Percentiles rank a stretch among this genome's conserved stretches.
These are phyloP conservation scores for Diaporthe sp. DNA, from an alignment of 2,329 filamentous ascomycete genomes.

Conservation along the genomic window DNA sequence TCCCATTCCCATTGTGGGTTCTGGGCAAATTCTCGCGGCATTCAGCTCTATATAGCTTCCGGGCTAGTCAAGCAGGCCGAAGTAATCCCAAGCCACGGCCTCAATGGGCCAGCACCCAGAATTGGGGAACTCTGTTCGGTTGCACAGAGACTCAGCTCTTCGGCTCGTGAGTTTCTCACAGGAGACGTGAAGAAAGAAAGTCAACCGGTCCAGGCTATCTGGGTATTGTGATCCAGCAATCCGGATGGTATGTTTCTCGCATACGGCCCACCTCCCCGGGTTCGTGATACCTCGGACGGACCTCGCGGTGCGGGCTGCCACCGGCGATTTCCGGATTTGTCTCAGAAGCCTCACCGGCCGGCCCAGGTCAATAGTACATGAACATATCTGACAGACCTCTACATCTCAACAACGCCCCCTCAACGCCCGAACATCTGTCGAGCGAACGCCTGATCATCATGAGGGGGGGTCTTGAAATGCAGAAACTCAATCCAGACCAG, in stretches of 20 bases:
- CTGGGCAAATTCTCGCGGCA: constrained; percentile 17
- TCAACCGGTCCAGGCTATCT: not conserved
- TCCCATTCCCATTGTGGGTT: constrained; percentile 17
- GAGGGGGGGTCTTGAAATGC: constrained; percentile 28
- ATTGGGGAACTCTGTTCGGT: not conserved
- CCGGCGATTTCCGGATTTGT: constrained; percentile 12
- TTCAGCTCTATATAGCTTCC: not conserved
- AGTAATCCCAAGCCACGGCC: not conserved
- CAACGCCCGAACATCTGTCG: not conserved
- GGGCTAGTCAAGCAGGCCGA: not conserved
- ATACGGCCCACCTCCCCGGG: constrained; percentile 11
- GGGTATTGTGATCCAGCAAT: not conserved
- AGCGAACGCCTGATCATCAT: constrained; percentile 24
- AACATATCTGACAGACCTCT: not conserved
- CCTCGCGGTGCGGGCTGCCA: not conserved
- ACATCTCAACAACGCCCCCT: constrained; percentile 12
- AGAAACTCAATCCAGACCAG: constrained; percentile 35
- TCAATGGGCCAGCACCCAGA: not conserved
- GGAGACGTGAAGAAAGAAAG: not conserved
- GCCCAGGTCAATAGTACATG: not conserved
- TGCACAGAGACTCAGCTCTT: not conserved
- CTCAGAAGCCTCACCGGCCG: constrained; percentile 15
- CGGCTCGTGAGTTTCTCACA: not conserved
- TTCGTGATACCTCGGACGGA: not conserved
- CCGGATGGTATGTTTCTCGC: constrained; percentile 1